These are phyloP conservation scores for Xylaria acuta DNA, from an alignment of 495 filamentous ascomycete species.

Conservation along the genomic window DNA sequence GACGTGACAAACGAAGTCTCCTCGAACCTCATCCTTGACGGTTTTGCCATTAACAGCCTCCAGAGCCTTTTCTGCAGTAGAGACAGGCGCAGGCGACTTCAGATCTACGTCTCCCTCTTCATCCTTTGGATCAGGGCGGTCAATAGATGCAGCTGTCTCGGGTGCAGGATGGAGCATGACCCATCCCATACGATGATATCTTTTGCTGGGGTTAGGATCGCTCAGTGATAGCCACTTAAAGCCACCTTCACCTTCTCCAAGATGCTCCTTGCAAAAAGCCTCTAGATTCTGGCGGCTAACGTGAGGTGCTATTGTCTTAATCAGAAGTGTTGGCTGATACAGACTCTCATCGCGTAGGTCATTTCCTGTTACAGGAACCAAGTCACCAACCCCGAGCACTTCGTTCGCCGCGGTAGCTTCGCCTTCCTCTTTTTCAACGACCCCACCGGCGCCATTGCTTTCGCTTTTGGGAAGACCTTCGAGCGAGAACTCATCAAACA, in stretches of 20 bases:
- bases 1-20: constrained; percentile 96
- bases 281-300: constrained; percentile 95
- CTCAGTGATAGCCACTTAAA: constrained; percentile 92
- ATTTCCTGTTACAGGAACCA: constrained; percentile 78
- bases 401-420: constrained; percentile 89
- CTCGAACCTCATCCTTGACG: constrained; percentile 88
- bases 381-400: constrained; percentile 87
- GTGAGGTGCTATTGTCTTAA: constrained; percentile 97
- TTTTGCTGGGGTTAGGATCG: constrained; percentile 95
- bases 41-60: constrained; percentile 95
- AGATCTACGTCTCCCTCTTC: constrained; percentile 52
- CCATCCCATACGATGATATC: constrained; percentile 98
- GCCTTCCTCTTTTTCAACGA: constrained; percentile 93
- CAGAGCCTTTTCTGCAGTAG: constrained; percentile 81
- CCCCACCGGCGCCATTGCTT: constrained; percentile 82
- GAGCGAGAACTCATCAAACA: constrained; percentile 92
- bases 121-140: constrained; percentile 70
- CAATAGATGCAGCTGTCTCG: constrained; percentile 63
- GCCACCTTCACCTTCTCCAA: constrained; percentile 83
- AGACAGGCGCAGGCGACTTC: constrained; percentile 46
- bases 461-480: constrained; percentile 96
- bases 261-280: constrained; percentile 87
- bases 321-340: constrained; percentile 86
- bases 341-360: constrained; percentile 84
- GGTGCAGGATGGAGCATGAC: constrained; percentile 87